Base-by-base conservation (phyloP, 1,284 basidiomycete species). In the Ganoderma leucocontextum region DNA sequence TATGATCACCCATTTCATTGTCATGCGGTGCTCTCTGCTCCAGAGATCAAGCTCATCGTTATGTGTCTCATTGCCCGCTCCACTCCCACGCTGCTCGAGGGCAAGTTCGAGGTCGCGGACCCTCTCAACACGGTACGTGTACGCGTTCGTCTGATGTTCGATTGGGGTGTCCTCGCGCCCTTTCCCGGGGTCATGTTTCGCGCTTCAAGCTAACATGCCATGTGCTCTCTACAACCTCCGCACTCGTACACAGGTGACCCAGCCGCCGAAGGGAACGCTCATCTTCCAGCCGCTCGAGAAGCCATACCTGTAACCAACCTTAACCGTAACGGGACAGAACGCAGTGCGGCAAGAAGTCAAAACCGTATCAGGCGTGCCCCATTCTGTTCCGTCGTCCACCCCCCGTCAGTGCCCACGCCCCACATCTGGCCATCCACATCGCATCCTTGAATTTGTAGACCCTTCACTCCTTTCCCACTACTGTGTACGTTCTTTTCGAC, bases 21-120 rank as follows among this genome's bases (percentile, higher is more conserved):
- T 29, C 39, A 12, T 59, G 38, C 58, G 36, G 35, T 36, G 22
- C 38, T 36, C 58, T 35, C 35, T 12, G 7, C 22, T 60, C 13
- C 66, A 80, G 81, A 82, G 70, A 81, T 82, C 71, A 82, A 82
- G 66, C 77, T 82, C 70, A 78, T 80, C 35, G 75, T 80, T 8
- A 71, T 78, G 66, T 76, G 76, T n/a, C 70, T 82, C 19, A 75
- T 81, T 39, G 72, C 73, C 15, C 75, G 76, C 19, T 72, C 78
- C 15, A 78, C 77, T n/a, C 79, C 80, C 19, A 69, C 71, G 25
- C 74, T 82, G 10, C 75, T 78, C 15, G 79, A 78, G 42, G 75
- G 76, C 64, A 72, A 71, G 44, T 82, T 80, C 73, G 72, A 72
- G 52, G 75, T 82, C 17, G 69, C 78, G 7, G 81, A 82, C 65